Percentiles rank a stretch among this genome's conserved stretches.
These are phyloP conservation scores for Chamaecyparis obtusa DNA, from an alignment of 75 land plant species.

Conservation along the genomic window DNA sequence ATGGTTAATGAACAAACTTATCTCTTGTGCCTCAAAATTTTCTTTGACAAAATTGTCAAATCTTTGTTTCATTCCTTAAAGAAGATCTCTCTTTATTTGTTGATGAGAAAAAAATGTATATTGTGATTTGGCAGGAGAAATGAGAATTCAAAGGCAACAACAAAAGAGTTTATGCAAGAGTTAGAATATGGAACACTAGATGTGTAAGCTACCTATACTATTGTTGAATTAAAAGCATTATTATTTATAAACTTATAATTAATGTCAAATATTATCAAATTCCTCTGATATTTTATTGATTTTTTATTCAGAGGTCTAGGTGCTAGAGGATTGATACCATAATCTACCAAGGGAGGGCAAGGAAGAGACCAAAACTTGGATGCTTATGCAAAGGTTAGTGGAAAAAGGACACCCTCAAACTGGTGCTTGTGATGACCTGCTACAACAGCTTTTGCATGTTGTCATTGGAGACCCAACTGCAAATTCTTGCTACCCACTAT, in stretches of 20 bases:
- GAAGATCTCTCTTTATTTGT: not conserved
- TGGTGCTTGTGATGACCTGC: too few species aligned
- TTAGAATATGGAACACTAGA: conserved; percentile 82
- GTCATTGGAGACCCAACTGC: too few species aligned
- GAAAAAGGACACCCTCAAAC: too few species aligned
- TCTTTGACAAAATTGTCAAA: not conserved
- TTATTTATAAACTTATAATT: too few species aligned
- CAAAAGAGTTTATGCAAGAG: conserved; percentile 87
- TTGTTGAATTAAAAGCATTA: not conserved
- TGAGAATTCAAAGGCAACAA: conserved; percentile 66
- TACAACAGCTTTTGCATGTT: too few species aligned
- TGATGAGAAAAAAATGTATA: not conserved
- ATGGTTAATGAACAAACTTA: conserved; percentile 44
- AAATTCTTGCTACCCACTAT: too few species aligned
- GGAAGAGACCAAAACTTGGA: conserved; percentile 66
- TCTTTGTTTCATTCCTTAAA: not conserved
- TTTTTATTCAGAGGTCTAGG: conserved; percentile 68
- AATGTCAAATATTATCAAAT: too few species aligned
- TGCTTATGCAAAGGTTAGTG: conserved; percentile 65
- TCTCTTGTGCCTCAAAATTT: conserved; percentile 5
- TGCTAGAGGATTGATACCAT: conserved; percentile 20
- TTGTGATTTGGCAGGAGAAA: conserved; percentile 73
- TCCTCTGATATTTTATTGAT: not conserved
- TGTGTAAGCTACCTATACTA: conserved; percentile 48
- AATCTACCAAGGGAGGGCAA: conserved; percentile 38